Evolutionary conservation across 2,329 filamentous ascomycete genomes (phyloP), one percentile per base, ranked within the genome.

Genomic region (Bimuria novae-zelandiae): DNA sequence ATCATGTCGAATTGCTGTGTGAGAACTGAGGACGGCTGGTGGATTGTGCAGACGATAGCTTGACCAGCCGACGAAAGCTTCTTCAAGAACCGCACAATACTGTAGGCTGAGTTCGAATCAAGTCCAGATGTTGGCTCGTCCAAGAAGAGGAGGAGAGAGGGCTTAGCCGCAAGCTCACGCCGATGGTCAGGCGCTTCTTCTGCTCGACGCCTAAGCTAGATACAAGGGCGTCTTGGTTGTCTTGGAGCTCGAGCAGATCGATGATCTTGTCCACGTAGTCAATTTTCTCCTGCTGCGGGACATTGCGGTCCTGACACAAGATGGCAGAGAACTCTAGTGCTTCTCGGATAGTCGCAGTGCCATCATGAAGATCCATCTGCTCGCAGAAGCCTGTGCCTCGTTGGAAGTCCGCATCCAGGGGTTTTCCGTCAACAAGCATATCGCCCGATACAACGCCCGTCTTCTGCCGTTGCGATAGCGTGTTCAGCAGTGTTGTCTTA

Each of bases 401-500:
- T 63, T 89, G 86, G 65, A 90, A 90, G 47, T 84, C 84, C 2
- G 79, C 72, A 0, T 81, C 83, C 0, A 89, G 78, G 1, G 80
- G 73, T 37, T 80, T 80, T 1, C 87, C 88, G 62, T 90, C 87
- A 7, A 90, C 85, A n/a, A 88, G 78, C 80, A 90, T 87, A 42
- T 88, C 82, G 11, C 88, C 88, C n/a, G 75, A 74, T 2, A 89
- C 79, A 10, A 87, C 79, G 51, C 88, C 86, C 49, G 78, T 80
- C 14, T 78, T 85, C 68, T 91, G 87, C 2, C 90, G 83, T 65
- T 92, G 89, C 0, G 89, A 86, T 1, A 89, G 75, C 0, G 88
- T 90, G 71, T 94, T 92, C 16, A 95, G 79, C 0, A 95, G 77
- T 0, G 90, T 94, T 0, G 89, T 92, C 75, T 95, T 95, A 11